Base-by-base conservation (phyloP, 331 rosid species). In the Rhamnella rubrinervis region DNA sequence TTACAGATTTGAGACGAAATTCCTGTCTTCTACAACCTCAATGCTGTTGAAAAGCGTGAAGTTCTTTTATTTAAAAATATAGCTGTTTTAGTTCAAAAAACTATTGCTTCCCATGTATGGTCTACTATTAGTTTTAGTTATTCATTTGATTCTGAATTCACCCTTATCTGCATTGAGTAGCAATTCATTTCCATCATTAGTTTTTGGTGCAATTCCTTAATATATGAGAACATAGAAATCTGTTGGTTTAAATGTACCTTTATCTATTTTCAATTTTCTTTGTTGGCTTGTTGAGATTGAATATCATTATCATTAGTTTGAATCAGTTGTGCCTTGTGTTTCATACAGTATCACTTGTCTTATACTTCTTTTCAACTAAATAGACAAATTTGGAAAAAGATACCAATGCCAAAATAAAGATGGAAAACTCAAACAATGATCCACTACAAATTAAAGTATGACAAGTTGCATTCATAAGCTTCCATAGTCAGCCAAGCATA, bases 41-140 rank as follows among this genome's bases (percentile, higher is more conserved):
- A n/a, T n/a, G n/a, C n/a, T n/a, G n/a, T n/a, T n/a, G n/a, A n/a
- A n/a, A n/a, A n/a, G n/a, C n/a, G n/a, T n/a, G n/a, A n/a, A 85
- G 96, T 91, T 67, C 76, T 91, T 56, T 89, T 58, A 87, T 87
- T 87, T 68, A n/a, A n/a, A n/a, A n/a, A n/a, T n/a, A n/a, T n/a
- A n/a, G n/a, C n/a, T n/a, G n/a, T n/a, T n/a, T n/a, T n/a, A n/a
- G n/a, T n/a, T n/a, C n/a, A n/a, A n/a, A n/a, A n/a, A n/a, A n/a
- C n/a, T n/a, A n/a, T n/a, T n/a, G n/a, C n/a, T n/a, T n/a, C n/a
- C n/a, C n/a, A n/a, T n/a, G n/a, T n/a, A n/a, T 68, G 50, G 55
- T 63, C 38, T 67, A 39, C 23, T 28, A 38, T 38, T 26, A 47
- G n/a, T 52, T 51, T 71, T 75, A 66, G 19, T 72, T 74, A 26